These are phyloP conservation scores for Trypanosomatidae sp. DNA, from an alignment of 208 protist genomes.

Conservation along the genomic window DNA sequence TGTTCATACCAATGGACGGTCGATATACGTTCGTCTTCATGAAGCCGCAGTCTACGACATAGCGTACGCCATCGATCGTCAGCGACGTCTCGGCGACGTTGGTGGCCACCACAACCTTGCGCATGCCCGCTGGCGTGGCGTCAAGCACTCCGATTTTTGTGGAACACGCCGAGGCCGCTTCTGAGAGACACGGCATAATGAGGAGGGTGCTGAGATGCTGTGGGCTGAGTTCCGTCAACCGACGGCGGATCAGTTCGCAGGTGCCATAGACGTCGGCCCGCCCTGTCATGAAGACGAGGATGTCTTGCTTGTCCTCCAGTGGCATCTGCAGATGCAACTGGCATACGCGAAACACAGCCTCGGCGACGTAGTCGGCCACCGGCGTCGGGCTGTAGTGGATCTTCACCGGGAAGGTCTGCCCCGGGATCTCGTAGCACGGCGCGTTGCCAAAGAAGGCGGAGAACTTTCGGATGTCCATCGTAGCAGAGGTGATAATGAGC, in stretches of 20 bases:
- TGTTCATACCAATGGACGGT: constrained; percentile 96
- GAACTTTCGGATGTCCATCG: constrained; percentile 98
- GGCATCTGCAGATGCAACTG: constrained; percentile 87
- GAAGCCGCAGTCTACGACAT: constrained; percentile 97
- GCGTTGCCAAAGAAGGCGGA: constrained; percentile 96
- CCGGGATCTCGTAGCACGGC: constrained; percentile 97
- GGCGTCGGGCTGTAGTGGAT: constrained; percentile 75
- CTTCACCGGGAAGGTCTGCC: constrained; percentile 93
- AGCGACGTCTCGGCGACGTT: constrained; percentile 99
- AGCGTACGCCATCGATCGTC: constrained; percentile 97
- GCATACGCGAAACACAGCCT: constrained; percentile 82
- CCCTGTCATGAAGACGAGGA: constrained; percentile 99
- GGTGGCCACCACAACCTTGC: constrained; percentile 99
- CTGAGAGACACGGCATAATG: constrained; percentile 91
- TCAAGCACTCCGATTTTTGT: constrained; percentile 95
- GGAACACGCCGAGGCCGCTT: constrained; percentile 74
- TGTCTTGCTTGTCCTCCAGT: constrained; percentile 92
- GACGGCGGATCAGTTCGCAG: constrained; percentile 88
- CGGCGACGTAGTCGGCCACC: constrained; percentile 82
- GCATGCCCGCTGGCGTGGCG: constrained; percentile 79
- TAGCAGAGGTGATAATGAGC: constrained; percentile 99
- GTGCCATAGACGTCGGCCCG: constrained; percentile 97
- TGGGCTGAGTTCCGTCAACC: constrained; percentile 84
- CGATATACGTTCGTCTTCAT: constrained; percentile 99
- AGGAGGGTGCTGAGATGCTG: constrained; percentile 94